Evolutionary conservation across 257 asterid species (phyloP), one percentile per base, ranked within the genome.

Genomic region (Verbena officinalis): DNA sequence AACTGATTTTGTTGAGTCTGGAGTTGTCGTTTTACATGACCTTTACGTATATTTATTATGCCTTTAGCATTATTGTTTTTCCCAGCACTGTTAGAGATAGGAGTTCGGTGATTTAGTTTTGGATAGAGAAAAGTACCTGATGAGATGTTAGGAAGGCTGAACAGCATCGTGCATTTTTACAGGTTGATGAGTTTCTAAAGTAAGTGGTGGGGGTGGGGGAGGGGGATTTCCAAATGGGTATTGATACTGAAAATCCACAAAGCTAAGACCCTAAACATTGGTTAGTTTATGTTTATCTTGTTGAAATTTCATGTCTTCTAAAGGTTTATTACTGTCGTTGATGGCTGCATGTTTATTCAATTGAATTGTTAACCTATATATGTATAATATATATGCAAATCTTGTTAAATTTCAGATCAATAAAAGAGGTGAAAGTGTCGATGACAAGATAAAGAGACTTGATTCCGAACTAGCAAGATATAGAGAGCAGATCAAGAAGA

Each of bases 341-440:
- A 39, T 31, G 12, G 19, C 7, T 57, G 57, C 20, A 21, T 71
- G 7, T 39, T 19, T 49, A 30, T 70, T 75, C 4, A 9, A 20
- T 61, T 67, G 74, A 14, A 55, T 40, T 62, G 13, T 23, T 61
- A 15, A 64, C 30, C 42, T 38, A 9, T 57, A 48, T 27, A 5
- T 68, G 13, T 50, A 45, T 12, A n/a, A 9, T 57, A 48, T 27
- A 5, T 68, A 15, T 50, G 50, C 14, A n/a, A 30, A 15, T 67
- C 4, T 3, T 4, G 16, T 14, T 33, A 62, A 14, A 9, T 72
- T 68, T 16, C 89, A 93, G 99, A 86, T 93, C 59, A 90, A 79
- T 75, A 86, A 88, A 79, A 90, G 99, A 78, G 97, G 99, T 53
- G 99, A 93, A 15, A 75, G 51, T 5, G 95, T 90, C 15, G 99